Evolutionary conservation across 2,329 filamentous ascomycete species (phyloP).

Genomic region (Plenodomus lindquistii): DNA sequence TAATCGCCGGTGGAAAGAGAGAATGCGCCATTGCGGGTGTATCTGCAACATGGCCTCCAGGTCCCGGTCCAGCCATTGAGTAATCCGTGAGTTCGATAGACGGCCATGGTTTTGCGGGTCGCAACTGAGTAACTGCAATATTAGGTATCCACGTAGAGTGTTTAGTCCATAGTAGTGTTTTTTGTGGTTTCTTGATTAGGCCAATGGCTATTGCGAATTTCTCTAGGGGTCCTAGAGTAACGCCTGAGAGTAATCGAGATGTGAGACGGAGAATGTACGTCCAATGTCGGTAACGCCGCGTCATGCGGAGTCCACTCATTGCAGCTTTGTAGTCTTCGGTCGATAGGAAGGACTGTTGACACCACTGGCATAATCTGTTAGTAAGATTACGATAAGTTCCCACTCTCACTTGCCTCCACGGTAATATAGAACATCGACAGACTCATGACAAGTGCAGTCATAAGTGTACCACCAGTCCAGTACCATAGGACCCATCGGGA

Average conservation of each 20-base stretch:
- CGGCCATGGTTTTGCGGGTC: slow-evolving; percentile 2
- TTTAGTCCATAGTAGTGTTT: slow-evolving; percentile 30
- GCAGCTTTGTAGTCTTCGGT: slow-evolving; percentile 39
- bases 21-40: slow-evolving; percentile 26
- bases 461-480: slow-evolving; percentile 39
- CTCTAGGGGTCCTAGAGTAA: slow-evolving; percentile 18
- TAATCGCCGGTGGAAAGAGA: slow-evolving; percentile 20
- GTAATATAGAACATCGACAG: slow-evolving; percentile 44
- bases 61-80: slow-evolving; percentile 2
- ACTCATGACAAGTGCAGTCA: slow-evolving; percentile 36
- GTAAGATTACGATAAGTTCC: neutral
- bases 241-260: slow-evolving; percentile 12
- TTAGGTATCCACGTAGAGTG: slow-evolving; percentile 11
- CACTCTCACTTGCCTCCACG: slow-evolving; percentile 16
- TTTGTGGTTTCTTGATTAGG: slow-evolving; percentile 23
- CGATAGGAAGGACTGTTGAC: slow-evolving; percentile 42
- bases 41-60: slow-evolving; percentile 9
- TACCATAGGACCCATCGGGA: slow-evolving; percentile 29
- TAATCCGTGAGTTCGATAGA: slow-evolving; percentile 20
- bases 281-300: slow-evolving; percentile 24
- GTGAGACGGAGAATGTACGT: slow-evolving; percentile 16
- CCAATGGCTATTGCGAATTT: slow-evolving; percentile 12
- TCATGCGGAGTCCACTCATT: slow-evolving; percentile 28
- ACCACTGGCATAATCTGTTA: slow-evolving; percentile 27
- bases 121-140: neutral